Percentiles rank a stretch among this genome's conserved stretches.
phyloP scores from a whole-genome alignment of 2,329 filamentous ascomycete genomes.

The Botrytis fragariae region DNA sequence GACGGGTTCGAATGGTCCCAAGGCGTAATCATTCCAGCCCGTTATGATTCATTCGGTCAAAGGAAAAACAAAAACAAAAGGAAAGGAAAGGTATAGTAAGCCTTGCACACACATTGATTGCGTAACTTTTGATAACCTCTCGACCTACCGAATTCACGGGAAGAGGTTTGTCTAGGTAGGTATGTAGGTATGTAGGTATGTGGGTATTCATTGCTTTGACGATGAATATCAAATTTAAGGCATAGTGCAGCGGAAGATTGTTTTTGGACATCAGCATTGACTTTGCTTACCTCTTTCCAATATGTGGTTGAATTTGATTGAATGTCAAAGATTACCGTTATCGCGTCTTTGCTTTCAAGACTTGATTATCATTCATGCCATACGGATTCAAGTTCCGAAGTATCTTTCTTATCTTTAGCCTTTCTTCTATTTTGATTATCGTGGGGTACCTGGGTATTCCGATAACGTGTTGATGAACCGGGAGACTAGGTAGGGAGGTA shows the following conservation, averaged over 20 bases:
- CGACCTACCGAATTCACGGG: background rate
- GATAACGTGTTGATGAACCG: background rate
- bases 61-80: background rate
- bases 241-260: background rate
- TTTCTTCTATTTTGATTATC: background rate
- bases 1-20: background rate
- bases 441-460: background rate
- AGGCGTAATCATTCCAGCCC: background rate
- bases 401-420: background rate
- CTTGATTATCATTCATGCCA: background rate
- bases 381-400: background rate
- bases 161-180: background rate
- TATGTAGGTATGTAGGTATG: too few relatives aligned
- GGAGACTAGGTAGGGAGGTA: background rate
- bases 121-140: background rate
- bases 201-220: background rate
- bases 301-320: conserved; percentile 11
- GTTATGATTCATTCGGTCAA: background rate
- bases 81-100: background rate
- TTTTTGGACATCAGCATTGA: background rate
- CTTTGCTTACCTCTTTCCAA: background rate
- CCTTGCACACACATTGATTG: background rate
- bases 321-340: background rate
- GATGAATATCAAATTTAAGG: background rate
- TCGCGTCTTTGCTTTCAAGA: background rate